Evolutionary conservation across 2,329 filamentous ascomycete species (phyloP).

Genomic region (Hypocrella siamensis): DNA sequence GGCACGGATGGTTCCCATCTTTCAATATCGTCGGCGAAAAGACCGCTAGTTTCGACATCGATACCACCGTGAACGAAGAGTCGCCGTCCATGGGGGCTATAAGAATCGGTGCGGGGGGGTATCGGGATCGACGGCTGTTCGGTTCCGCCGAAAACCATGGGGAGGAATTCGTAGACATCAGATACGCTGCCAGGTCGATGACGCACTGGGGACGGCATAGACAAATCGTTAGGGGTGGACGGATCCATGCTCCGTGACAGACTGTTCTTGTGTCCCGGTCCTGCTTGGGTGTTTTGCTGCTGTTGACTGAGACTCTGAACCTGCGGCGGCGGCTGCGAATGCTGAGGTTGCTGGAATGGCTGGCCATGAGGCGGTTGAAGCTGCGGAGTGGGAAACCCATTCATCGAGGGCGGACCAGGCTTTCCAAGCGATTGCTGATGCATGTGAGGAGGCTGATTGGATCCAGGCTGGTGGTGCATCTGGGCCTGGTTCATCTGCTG

Average conservation of each 20-base stretch:
- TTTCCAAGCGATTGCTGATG: constrained; percentile 24
- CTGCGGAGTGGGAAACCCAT: constrained; percentile 21
- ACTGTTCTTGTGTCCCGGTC: constrained; percentile 22
- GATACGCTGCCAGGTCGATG: constrained; percentile 25
- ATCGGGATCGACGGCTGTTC: constrained; percentile 22
- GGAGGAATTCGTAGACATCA: constrained; percentile 10
- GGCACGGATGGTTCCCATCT: constrained; percentile 62
- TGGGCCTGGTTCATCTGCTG: constrained; percentile 16
- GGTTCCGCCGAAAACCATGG: constrained; percentile 5
- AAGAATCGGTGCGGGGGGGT: constrained; percentile 32
- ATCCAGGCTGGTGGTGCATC: constrained; percentile 12
- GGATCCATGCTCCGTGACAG: constrained; percentile 34
- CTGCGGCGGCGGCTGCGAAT: constrained; percentile 13
- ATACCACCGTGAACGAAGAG: constrained; percentile 55
- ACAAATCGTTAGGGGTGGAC: constrained; percentile 20
- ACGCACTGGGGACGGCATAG: constrained; percentile 29
- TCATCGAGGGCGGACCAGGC: constrained; percentile 19
- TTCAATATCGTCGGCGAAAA: constrained; percentile 51
- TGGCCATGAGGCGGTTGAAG: constrained; percentile 3
- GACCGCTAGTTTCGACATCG: constrained; percentile 46
- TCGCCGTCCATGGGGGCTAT: constrained; percentile 38
- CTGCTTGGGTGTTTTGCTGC: constrained; percentile 19
- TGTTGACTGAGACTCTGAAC: constrained; percentile 4
- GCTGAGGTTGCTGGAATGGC: constrained; percentile 4
- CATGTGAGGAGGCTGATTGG: constrained; percentile 13